Evolutionary conservation across 2,329 filamentous ascomycete genomes (phyloP), one percentile per base, ranked within the genome.

Genomic region (Thermochaetoides dissita): DNA sequence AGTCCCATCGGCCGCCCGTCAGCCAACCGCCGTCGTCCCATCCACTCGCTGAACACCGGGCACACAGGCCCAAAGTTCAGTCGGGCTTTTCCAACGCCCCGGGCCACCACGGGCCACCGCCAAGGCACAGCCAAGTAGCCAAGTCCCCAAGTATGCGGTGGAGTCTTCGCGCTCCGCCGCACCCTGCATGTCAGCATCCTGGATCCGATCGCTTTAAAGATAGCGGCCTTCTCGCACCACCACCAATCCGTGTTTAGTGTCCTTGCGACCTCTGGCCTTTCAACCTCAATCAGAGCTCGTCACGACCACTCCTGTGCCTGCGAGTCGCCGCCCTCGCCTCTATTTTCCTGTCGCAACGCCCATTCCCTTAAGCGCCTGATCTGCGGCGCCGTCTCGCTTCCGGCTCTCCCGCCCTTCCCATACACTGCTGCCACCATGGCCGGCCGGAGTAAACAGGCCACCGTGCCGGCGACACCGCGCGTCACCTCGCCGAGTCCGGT

Each of bases 401-500:
- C 77, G 44, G 65, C 68, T 34, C 69, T 84, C 2, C 77, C 78
- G 37, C 71, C 74, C 34, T 81, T 81, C 46, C 61, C 65, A 7
- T 65, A 63, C 59, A 24, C 17, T 24, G 17, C 17, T 24, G 17
- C 17, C 17, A 24, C 17, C 17, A 24, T 24, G 17, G 17, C 17
- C 17, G 17, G 17, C 17, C 17, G 17, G 5, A 24, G 17, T 24
- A 24, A 24, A 24, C 17, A 24, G 17, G 17, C 17, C 5, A 66
- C 68, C 52, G 68, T 91, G 44, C 87, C 88, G 44, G 73, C 74
- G 44, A 91, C 82, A 43, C 87, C 87, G 55, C 81, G 86, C 56
- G 84, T 95, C 52, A 93, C 91, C 53, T 93, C 86, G 9, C 87
- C 88, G 34, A 91, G 86, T 42, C 87, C 88, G 34, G 81, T 82